Evolutionary conservation across 495 filamentous ascomycete species (phyloP), one percentile per base, ranked within the genome.

Genomic region (Lepraria neglecta): DNA sequence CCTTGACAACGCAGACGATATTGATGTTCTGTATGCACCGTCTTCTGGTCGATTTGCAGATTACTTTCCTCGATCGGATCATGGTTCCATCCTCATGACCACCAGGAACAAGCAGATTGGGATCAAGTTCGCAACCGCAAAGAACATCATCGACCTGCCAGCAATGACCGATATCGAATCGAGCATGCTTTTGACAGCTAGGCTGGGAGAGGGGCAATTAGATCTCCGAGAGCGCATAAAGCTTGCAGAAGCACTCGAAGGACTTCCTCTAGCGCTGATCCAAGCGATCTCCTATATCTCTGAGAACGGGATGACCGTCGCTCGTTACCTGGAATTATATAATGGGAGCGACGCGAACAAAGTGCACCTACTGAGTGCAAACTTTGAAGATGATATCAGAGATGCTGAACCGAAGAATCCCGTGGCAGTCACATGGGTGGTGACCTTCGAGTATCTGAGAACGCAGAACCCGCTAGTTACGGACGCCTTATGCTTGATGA

Each of bases 401-500:
- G 58, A 60, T 45, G 14, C 47, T 0, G 17, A 10, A 3, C 21
- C 21, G 17, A 48, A 21, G 7, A 60, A 19, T 27, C 40, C 58
- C 2, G 50, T 60, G 17, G 9, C 48, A 3, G 15, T 7, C 4
- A 60, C 58, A 9, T 60, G 58, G 58, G 15, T 38, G 3, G 24
- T 60, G 9, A 38, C 47, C 0, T 60, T 60, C 21, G 47, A 53
- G 12, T 50, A 53, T 6, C 43, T 44, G 15, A 45, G 31, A 6
- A 38, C 11, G 15, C 5, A 58, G 6, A 35, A 58, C 21, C 54
- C n/a, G 0, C 1, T 7, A 15, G 61, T 53, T 6, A 53, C 54
- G 3, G 24, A 63, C 1, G 9, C 21, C 17, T 50, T 63, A 17
- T 63, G 42, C 5, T 12, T 58, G 5, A 63, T 58, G 61, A 52